Base-by-base conservation (phyloP, 2,329 filamentous ascomycete species). In the Trichoderma atrobrunneum region DNA sequence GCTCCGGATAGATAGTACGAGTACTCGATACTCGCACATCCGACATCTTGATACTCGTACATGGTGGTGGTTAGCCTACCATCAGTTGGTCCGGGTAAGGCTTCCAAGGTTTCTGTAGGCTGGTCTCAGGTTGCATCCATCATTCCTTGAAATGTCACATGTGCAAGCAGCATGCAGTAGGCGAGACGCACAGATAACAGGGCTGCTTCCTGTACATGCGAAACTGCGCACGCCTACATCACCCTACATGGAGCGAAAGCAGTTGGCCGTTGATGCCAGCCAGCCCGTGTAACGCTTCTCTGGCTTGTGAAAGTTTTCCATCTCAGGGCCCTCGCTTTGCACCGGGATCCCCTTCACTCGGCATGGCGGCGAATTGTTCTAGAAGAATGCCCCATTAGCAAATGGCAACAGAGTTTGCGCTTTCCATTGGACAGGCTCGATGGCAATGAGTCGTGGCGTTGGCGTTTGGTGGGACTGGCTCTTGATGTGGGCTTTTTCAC, bases 351-450 rank as follows among this genome's bases (percentile, higher is more conserved):
- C n/a, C 18, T 11, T 16, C 32, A 2, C n/a, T 59, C 24, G 26
- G 36, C 54, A 61, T 18, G 28, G 43, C 51, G 54, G 36, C 36
- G 56, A 69, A 69, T n/a, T 48, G 56, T 69, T 69, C 66, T 61
- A 61, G 66, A 69, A 69, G 26, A 21, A 61, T 61, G 24, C 36
- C 36, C 21, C 7, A 69, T 69, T 69, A 69, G 66, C 66, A 61
- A 43, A 61, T 69, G 66, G 66, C 66, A 69, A 61, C 28, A 60
- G 21, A 61, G 56, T 69, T 30, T 24, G 36, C 28, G 10, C 26
- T 11, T 39, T n/a, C 26, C 26, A 69, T 61, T 69, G 66, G 66
- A 34, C 28, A 32, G 26, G 28, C 14, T 14, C 28, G 7, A 34
- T n/a, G 21, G 28, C 51, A 61, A 57, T 18, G 66, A 69, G 56